A percentile compares a stretch with the other conserved stretches of the same genome.
These are phyloP conservation scores for Lentinus tigrinus DNA, from an alignment of 768 basidiomycete genomes.

Conservation along the genomic window DNA sequence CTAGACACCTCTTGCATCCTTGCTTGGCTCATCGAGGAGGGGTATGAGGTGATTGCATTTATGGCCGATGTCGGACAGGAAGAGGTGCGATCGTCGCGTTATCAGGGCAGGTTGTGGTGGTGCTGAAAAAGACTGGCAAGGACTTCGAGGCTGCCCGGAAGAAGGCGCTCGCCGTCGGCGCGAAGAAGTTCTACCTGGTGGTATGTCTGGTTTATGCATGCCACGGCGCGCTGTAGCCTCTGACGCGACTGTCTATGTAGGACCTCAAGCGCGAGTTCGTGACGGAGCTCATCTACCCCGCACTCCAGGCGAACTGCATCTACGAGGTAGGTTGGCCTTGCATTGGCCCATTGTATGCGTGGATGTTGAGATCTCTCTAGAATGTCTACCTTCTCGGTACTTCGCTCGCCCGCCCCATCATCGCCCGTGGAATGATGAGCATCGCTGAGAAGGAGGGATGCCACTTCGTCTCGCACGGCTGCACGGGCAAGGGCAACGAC, in stretches of 20 bases:
- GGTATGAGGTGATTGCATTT: slow-evolving; percentile 96
- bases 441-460: slow-evolving; percentile 88
- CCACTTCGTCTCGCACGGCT: slow-evolving; percentile 97
- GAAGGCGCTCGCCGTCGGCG: slow-evolving; percentile 89
- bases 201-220: slow-evolving; percentile 35
- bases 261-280: slow-evolving; percentile 95
- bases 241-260: slow-evolving; percentile 35
- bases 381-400: slow-evolving; percentile 97
- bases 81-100: slow-evolving; percentile 48
- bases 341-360: not conserved
- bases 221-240: not conserved
- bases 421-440: slow-evolving; percentile 98
- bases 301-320: slow-evolving; percentile 97
- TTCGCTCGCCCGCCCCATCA: slow-evolving; percentile 96
- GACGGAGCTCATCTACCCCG: slow-evolving; percentile 95
- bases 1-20: slow-evolving; percentile 98
- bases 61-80: slow-evolving; percentile 96
- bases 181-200: slow-evolving; percentile 93
- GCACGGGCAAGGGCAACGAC: slow-evolving; percentile 99
- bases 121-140: slow-evolving; percentile 36
- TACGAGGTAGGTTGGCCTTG: slow-evolving; percentile 69
- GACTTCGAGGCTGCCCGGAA: slow-evolving; percentile 90
- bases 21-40: slow-evolving; percentile 97
- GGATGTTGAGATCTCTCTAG: slow-evolving; percentile 34
- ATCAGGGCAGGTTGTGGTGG: not conserved